Evolutionary conservation across 176 grass and related monocot species (phyloP).

Genomic region (Raddia distichophylla): DNA sequence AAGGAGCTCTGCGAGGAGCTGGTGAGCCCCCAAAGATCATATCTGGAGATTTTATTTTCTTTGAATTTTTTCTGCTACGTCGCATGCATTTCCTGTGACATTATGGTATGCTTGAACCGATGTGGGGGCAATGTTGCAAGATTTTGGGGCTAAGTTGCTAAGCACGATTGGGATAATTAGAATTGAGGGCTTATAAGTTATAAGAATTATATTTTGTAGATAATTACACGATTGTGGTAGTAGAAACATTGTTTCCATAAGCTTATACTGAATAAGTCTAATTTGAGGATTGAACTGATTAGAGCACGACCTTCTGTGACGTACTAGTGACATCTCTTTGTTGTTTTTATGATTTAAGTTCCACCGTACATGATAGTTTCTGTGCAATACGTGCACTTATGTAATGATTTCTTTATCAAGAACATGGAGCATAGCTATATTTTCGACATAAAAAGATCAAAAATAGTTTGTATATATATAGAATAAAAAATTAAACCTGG

Average conservation of each 20-base stretch:
- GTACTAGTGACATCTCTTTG: not conserved
- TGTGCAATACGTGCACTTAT: not conserved
- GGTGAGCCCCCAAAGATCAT: conserved; percentile 47
- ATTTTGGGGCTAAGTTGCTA: not conserved
- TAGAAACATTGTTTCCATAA: not conserved
- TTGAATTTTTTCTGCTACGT: not conserved
- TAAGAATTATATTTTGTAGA: no score
- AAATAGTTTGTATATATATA: not conserved
- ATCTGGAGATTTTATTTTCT: not conserved
- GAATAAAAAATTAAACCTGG: no score
- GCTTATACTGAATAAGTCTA: not conserved
- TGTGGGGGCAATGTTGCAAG: not conserved
- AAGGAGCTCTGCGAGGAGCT: conserved; percentile 85
- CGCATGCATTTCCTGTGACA: not conserved
- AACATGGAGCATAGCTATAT: not conserved
- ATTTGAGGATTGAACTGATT: not conserved
- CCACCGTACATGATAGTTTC: not conserved
- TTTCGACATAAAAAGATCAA: not conserved
- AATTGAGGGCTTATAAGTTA: no score
- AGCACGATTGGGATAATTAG: not conserved
- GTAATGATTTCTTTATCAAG: not conserved
- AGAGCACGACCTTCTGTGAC: not conserved
- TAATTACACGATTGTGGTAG: not conserved
- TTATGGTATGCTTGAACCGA: conserved; percentile 12
- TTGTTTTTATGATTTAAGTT: not conserved